A percentile compares a stretch with the other conserved stretches of the same genome.
Conservation (phyloP, 306 rosid genomes). For the Vicia faba region DNA sequence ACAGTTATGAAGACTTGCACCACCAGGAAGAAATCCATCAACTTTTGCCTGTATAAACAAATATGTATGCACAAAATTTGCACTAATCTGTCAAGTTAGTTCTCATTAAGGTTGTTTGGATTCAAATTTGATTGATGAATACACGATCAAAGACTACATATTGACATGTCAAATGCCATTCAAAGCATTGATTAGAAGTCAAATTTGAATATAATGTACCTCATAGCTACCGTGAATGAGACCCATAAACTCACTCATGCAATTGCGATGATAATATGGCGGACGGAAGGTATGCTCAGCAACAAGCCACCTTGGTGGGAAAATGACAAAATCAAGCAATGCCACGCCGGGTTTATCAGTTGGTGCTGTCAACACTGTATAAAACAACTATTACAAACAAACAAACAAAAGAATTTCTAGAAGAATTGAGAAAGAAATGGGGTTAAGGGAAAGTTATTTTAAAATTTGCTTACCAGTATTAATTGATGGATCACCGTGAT, state of each 20-base stretch:
- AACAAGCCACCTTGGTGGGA: slow-evolving; percentile 95
- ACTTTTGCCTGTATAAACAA: slow-evolving; percentile 71
- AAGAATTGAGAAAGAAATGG: background rate
- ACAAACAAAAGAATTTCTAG: background rate
- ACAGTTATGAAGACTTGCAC: slow-evolving; percentile 94
- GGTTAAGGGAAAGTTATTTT: slow-evolving; percentile 7
- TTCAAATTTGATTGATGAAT: background rate
- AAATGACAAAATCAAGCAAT: slow-evolving; percentile 88
- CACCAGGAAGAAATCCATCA: slow-evolving; percentile 89
- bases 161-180: background rate
- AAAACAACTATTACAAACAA: background rate
- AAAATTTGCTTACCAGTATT: slow-evolving; percentile 65
- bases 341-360: slow-evolving; percentile 93
- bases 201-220: slow-evolving; percentile 43
- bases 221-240: slow-evolving; percentile 92
- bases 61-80: background rate
- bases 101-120: background rate
- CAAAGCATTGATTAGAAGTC: background rate
- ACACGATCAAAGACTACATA: background rate
- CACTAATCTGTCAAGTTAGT: background rate
- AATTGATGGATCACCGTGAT: slow-evolving; percentile 93
- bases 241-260: slow-evolving; percentile 99
- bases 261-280: slow-evolving; percentile 97
- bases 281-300: slow-evolving; percentile 98
- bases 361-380: slow-evolving; percentile 86